Evolutionary conservation across 192 early-diverging fungal species (phyloP).

Genomic region (Dimargaris xerosporica): DNA sequence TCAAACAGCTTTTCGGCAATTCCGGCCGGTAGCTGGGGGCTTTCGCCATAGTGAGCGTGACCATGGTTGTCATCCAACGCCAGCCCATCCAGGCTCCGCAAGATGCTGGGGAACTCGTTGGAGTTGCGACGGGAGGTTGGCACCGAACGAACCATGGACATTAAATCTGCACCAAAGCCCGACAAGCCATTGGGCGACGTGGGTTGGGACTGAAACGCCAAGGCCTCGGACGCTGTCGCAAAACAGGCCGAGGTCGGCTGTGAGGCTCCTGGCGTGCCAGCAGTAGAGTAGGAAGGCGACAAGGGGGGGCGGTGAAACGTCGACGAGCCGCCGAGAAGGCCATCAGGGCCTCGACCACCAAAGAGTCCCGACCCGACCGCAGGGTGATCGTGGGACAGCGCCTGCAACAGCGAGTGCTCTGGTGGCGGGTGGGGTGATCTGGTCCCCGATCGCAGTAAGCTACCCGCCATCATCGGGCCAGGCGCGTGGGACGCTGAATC

Average conservation of each 20-base stretch:
- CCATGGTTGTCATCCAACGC: conserved; percentile 14
- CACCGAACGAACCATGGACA: conserved; percentile 35
- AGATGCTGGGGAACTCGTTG: conserved; percentile 34
- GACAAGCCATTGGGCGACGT: conserved; percentile 22
- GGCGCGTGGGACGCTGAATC: no score
- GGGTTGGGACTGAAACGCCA: conserved; percentile 26
- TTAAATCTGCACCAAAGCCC: conserved; percentile 17
- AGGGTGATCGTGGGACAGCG: no score
- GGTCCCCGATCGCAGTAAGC: no score
- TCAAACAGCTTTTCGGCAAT: conserved; percentile 18
- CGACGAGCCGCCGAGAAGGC: neutral
- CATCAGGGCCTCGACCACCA: neutral
- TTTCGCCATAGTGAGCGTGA: conserved; percentile 15
- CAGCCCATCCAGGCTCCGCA: conserved; percentile 30
- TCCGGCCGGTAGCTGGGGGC: conserved; percentile 18
- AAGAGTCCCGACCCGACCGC: neutral
- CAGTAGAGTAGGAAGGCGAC: neutral
- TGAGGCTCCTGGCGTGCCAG: neutral
- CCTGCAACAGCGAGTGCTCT: neutral
- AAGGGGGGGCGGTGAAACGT: neutral
- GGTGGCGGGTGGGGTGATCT: neutral
- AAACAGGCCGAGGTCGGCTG: neutral
- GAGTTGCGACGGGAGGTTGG: conserved; percentile 60
- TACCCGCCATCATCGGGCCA: no score
- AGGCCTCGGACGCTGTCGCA: no score